Evolutionary conservation across 129 eudicot species (phyloP), one percentile per base, ranked within the genome.

Genomic region (Centrapalus pauciflorus): DNA sequence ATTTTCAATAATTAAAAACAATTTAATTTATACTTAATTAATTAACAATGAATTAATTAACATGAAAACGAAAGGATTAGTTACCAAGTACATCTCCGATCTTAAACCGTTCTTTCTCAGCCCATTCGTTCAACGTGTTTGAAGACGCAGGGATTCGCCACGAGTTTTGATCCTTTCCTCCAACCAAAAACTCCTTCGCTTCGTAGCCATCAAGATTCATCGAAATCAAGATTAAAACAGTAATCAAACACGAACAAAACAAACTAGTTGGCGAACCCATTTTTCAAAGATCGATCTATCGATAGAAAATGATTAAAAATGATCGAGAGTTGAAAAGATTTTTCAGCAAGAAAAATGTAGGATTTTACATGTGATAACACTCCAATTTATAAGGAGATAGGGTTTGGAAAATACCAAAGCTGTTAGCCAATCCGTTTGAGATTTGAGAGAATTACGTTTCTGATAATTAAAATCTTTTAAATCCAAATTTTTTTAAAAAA

Each of bases 71-170:
- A n/a, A 37, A 45, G 3, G 20, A n/a, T n/a, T 0, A 7, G 49
- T 52, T 82, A 88, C 96, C 84, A 0, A 85, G 67, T 9, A 63
- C 35, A 72, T 89, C 96, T 14, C 90, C 90, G 11, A 74, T 76
- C 24, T 64, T 76, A 20, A 85, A 85, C 2, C 92, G 80, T 56
- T 58, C 50, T 8, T 72, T 67, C 5, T 68, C 65, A 10, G 96
- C 83, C 93, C 87, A 85, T 10, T 69, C 26, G 51, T 83, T 79
- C 66, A 63, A 69, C 20, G 46, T 66, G 46, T 50, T 71, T 2
- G 76, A 32, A 25, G 81, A 62, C 3, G 73, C 12, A 0, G 89
- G 84, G 12, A 83, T 20, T 25, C 71, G 38, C 90, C 90, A 83
- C 0, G 65, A 27, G 61, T 43, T 63, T 6, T n/a, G n/a, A n/a